Evolutionary conservation across 2,329 filamentous ascomycete genomes (phyloP).

Genomic region (Cordyceps sp.): DNA sequence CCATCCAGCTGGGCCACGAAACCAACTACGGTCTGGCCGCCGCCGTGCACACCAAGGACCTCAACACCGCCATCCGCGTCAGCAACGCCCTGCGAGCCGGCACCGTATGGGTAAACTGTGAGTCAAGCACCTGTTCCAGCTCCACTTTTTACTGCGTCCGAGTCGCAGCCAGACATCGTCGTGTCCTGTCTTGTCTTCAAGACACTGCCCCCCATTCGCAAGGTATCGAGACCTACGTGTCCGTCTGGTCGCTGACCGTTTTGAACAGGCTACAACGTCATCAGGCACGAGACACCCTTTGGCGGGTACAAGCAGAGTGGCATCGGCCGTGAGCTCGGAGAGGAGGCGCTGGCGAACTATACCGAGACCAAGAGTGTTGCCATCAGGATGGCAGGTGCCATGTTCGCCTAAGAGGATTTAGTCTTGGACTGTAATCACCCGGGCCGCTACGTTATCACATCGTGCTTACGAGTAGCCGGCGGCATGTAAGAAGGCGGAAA

Average conservation of each 20-base stretch:
- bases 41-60: slow-evolving; percentile 65
- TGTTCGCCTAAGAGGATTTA: slow-evolving; percentile 8
- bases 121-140: no score
- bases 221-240: no score
- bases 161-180: no score
- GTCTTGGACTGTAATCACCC: background rate
- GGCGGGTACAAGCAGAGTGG: slow-evolving; percentile 67
- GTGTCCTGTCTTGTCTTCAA: no score
- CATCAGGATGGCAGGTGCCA: slow-evolving; percentile 19
- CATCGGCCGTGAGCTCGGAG: slow-evolving; percentile 60
- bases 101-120: slow-evolving; percentile 38
- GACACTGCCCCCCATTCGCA: no score
- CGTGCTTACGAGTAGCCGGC: no score
- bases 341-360: slow-evolving; percentile 50
- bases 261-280: slow-evolving; percentile 41
- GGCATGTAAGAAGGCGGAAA: no score
- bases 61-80: slow-evolving; percentile 70
- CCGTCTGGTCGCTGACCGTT: no score
- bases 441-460: no score
- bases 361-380: slow-evolving; percentile 51
- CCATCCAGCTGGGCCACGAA: slow-evolving; percentile 57
- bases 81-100: slow-evolving; percentile 61
- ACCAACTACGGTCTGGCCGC: slow-evolving; percentile 69
- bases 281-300: slow-evolving; percentile 50
- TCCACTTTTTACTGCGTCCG: no score